Evolutionary conservation across 2,329 filamentous ascomycete genomes (phyloP).

Genomic region (Hymenoscyphus scutula): DNA sequence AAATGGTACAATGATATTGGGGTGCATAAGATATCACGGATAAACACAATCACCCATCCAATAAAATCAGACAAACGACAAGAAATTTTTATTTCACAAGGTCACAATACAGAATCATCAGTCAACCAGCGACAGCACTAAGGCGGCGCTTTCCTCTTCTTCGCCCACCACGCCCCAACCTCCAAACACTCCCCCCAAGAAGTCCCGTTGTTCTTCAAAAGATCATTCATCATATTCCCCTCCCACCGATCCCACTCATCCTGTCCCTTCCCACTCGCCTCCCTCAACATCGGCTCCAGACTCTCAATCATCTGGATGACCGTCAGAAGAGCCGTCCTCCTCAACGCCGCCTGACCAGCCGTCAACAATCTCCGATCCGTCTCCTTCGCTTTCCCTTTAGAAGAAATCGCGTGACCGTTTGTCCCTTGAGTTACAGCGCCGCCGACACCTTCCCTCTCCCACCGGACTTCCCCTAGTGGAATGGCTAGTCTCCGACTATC

Average conservation of each 20-base stretch:
- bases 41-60: not conserved
- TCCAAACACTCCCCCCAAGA: conserved; percentile 83
- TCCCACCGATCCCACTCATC: conserved; percentile 94
- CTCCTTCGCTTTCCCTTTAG: conserved; percentile 35
- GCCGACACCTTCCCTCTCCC: conserved; percentile 76
- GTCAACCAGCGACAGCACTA: conserved; percentile 11
- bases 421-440: conserved; percentile 59
- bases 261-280: conserved; percentile 80
- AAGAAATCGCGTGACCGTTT: conserved; percentile 45
- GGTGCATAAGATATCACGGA: not conserved
- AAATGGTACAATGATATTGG: not conserved
- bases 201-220: conserved; percentile 75
- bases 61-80: too few relatives aligned
- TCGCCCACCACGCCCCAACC: conserved; percentile 84
- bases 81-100: too few relatives aligned
- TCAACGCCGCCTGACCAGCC: conserved; percentile 69
- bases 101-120: not conserved
- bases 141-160: conserved; percentile 66
- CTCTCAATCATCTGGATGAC: conserved; percentile 82
- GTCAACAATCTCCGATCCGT: conserved; percentile 31
- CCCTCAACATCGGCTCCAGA: conserved; percentile 77
- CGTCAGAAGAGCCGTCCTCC: conserved; percentile 76
- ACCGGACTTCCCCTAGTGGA: conserved; percentile 78
- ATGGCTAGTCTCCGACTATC: conserved; percentile 79
- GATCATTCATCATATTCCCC: conserved; percentile 79